These are phyloP conservation scores for Craspedostauros australis DNA, from an alignment of 108 stramenopile species.

Conservation along the genomic window DNA sequence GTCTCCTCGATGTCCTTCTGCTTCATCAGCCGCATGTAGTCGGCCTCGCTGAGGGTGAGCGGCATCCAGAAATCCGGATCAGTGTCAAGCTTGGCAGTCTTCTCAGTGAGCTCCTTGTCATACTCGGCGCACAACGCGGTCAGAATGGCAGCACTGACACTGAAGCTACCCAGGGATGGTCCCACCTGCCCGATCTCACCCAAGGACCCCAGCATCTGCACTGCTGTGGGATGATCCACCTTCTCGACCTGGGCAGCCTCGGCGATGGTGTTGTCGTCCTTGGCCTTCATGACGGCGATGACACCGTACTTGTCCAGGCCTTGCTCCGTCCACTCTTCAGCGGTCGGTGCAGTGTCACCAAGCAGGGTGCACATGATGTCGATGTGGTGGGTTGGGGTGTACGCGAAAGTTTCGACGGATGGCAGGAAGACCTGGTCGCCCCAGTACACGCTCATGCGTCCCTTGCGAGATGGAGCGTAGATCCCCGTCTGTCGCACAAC, in stretches of 20 bases:
- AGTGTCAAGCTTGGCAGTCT: conserved; percentile 82
- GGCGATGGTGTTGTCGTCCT: conserved; percentile 42
- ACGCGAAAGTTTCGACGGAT: conserved; percentile 62
- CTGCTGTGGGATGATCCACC: conserved; percentile 94
- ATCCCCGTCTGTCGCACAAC: conserved; percentile 97
- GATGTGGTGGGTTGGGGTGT: conserved; percentile 84
- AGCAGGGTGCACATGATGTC: conserved; percentile 95
- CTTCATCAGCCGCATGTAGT: conserved; percentile 83
- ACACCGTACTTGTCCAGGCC: conserved; percentile 98
- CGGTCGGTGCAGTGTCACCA: conserved; percentile 84
- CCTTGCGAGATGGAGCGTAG: conserved; percentile 89
- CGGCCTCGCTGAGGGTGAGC: conserved; percentile 77
- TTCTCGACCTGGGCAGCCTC: conserved; percentile 99
- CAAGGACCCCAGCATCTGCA: conserved; percentile 80
- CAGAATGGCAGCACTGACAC: conserved; percentile 80
- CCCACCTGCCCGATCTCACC: conserved; percentile 90
- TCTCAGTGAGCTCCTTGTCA: conserved; percentile 62
- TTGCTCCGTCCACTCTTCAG: conserved; percentile 84
- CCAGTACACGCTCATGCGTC: conserved; percentile 96
- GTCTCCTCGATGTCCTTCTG: conserved; percentile 79
- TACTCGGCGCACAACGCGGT: conserved; percentile 84
- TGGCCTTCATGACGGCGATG: conserved; percentile 78
- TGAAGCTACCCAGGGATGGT: conserved; percentile 91
- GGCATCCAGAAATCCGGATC: conserved; percentile 99
- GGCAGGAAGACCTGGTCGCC: conserved; percentile 98